These are phyloP conservation scores for Colletotrichum sp. DNA, from an alignment of 2,329 filamentous ascomycete genomes.

Conservation along the genomic window DNA sequence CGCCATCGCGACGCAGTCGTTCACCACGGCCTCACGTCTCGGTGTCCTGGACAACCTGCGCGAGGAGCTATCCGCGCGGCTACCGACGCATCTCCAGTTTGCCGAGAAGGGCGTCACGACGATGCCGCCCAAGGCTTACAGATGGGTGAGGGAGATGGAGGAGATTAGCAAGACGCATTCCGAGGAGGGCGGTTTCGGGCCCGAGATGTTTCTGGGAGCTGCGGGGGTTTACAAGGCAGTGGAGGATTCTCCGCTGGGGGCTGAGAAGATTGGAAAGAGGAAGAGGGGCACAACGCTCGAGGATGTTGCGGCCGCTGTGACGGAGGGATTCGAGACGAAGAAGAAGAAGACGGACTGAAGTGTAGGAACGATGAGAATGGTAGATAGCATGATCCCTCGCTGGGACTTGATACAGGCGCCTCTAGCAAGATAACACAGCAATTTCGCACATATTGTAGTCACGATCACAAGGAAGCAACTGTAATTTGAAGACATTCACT, in stretches of 20 bases:
- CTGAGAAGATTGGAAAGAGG: constrained; percentile 62
- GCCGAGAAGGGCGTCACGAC: constrained; percentile 57
- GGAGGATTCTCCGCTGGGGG: constrained; percentile 63
- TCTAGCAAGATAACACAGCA: neutral
- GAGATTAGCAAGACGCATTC: constrained; percentile 73
- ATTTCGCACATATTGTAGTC: neutral
- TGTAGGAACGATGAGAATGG: neutral
- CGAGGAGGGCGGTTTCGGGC: constrained; percentile 67
- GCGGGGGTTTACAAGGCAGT: constrained; percentile 67
- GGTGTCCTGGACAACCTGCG: constrained; percentile 66
- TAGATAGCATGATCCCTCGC: neutral
- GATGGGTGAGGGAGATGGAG: constrained; percentile 80
- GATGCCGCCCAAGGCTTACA: constrained; percentile 77
- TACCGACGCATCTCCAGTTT: constrained; percentile 48
- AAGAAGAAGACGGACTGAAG: constrained; percentile 38
- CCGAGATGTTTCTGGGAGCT: constrained; percentile 61
- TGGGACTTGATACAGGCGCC: neutral
- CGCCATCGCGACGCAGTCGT: constrained; percentile 72
- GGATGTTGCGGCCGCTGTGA: constrained; percentile 57
- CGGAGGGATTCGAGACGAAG: constrained; percentile 51
- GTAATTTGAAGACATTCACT: neutral
- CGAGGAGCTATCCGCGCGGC: constrained; percentile 55
- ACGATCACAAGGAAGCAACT: neutral
- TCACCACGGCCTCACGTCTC: constrained; percentile 69
- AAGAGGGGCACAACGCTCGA: constrained; percentile 60